Base-by-base conservation (phyloP, 139 green algal species). In the Closterium sp. region DNA sequence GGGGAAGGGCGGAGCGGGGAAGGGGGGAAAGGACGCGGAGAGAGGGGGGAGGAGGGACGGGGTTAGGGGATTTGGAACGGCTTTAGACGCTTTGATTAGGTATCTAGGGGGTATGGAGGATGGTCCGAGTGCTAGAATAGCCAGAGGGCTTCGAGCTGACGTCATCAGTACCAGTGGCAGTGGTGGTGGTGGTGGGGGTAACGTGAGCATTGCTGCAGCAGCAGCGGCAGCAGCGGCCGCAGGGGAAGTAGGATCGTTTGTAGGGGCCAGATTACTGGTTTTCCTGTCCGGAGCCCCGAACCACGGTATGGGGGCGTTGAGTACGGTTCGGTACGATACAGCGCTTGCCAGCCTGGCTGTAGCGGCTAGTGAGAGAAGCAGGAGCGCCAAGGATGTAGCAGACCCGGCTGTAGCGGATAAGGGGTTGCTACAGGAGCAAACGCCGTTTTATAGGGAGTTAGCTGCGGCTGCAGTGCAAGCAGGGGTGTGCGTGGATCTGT, bases 401-500 rank as follows among this genome's bases (percentile, higher is more conserved):
- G 93, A 95, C 9, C 28, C n/a, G 85, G 79, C 19, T 91, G 85
- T 31, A 21, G 86, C 29, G 11, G 90, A 94, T n/a, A 84, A 86
- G 50, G 70, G 30, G 70, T 31, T 93, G 32, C 31, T 94, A 27
- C 85, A 87, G 89, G 89, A 94, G 87, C 92, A 94, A n/a, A 93
- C 92, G 22, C 29, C 32, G 28, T 95, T 94, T 32, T 95, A 95
- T 88, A 88, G 42, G 30, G 91, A 94, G 85, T 95, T 97, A 6
- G 97, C 96, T 4, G 94, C 96, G 22, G 96, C 95, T 9, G 96
- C 96, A 11, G 96, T 97, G 17, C 94, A 96, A 7, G 94, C 97
- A 92, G 97, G 97, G 4, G 95, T 98, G 1, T 95, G 92, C n/a
- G 89, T 97, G 13, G 97, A 99, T 94, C n/a, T 99, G 27, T 98